phyloP scores from a whole-genome alignment of 148 eudicot genomes.

The Spergularia marina region DNA sequence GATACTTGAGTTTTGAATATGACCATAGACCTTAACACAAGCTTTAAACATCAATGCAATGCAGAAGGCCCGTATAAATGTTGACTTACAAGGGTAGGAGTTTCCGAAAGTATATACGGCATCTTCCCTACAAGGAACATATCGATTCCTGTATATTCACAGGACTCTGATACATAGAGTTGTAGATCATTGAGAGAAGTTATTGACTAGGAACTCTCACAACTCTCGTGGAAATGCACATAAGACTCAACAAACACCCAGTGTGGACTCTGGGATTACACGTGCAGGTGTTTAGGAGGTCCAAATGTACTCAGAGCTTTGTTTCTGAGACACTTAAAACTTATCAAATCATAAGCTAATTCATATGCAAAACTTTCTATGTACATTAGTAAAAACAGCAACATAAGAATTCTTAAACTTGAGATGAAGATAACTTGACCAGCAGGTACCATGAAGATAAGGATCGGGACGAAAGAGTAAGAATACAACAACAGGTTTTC shows the following conservation, averaged over 20 bases:
- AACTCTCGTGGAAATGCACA: background rate
- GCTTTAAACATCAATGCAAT: background rate
- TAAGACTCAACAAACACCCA: background rate
- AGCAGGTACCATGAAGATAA: background rate
- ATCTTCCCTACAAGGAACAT: background rate
- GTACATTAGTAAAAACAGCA: background rate
- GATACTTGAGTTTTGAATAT: background rate
- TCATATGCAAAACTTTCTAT: background rate
- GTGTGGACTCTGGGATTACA: too few relatives aligned
- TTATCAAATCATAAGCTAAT: background rate
- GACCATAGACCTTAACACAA: background rate
- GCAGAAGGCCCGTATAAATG: background rate
- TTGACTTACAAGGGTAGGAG: background rate
- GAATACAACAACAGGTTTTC: background rate
- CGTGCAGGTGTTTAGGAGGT: background rate
- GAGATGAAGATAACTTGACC: background rate
- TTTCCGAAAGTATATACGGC: background rate
- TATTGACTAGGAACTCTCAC: background rate
- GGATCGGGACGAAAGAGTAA: background rate
- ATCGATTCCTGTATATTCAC: background rate
- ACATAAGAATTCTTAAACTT: background rate
- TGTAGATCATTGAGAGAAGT: background rate
- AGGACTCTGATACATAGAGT: background rate
- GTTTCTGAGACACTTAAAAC: background rate
- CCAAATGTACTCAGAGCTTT: slow-evolving; percentile 3